These are phyloP conservation scores for Aspergillus nanangensis DNA, from an alignment of 495 filamentous ascomycete genomes.

Conservation along the genomic window DNA sequence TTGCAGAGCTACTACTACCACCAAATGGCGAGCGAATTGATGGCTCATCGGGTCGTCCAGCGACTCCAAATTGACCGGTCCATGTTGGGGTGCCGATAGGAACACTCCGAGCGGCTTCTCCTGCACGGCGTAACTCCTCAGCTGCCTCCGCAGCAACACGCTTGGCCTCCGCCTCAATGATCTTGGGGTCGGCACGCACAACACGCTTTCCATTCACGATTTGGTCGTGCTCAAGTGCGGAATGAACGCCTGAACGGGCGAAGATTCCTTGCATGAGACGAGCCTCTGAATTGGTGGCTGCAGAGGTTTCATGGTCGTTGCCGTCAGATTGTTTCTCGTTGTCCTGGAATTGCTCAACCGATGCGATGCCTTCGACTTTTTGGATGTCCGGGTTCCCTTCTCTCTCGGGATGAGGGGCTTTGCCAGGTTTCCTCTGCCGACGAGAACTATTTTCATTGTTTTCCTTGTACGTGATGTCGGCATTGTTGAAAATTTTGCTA, in stretches of 20 bases:
- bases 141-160: slow-evolving; percentile 75
- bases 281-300: slow-evolving; percentile 48
- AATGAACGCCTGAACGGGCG: slow-evolving; percentile 75
- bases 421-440: too few species aligned
- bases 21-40: slow-evolving; percentile 12
- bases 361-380: slow-evolving; percentile 53
- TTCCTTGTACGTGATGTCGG: slow-evolving; percentile 62
- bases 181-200: slow-evolving; percentile 61
- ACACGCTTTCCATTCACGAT: slow-evolving; percentile 68
- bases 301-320: slow-evolving; percentile 19
- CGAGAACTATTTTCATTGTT: too few species aligned
- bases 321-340: slow-evolving; percentile 34
- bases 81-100: slow-evolving; percentile 87
- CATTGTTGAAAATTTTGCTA: slow-evolving; percentile 74
- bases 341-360: slow-evolving; percentile 50
- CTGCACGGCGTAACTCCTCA: slow-evolving; percentile 64
- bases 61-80: slow-evolving; percentile 79
- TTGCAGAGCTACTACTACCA: slow-evolving; percentile 25
- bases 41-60: slow-evolving; percentile 50
- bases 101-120: slow-evolving; percentile 62
- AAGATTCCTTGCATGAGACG: slow-evolving; percentile 86
- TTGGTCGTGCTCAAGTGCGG: slow-evolving; percentile 81
- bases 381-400: slow-evolving; percentile 40
- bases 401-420: too few species aligned
- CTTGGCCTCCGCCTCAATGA: slow-evolving; percentile 77